Base-by-base conservation (phyloP, 2,329 filamentous ascomycete species). In the Diplodia scrobiculata region DNA sequence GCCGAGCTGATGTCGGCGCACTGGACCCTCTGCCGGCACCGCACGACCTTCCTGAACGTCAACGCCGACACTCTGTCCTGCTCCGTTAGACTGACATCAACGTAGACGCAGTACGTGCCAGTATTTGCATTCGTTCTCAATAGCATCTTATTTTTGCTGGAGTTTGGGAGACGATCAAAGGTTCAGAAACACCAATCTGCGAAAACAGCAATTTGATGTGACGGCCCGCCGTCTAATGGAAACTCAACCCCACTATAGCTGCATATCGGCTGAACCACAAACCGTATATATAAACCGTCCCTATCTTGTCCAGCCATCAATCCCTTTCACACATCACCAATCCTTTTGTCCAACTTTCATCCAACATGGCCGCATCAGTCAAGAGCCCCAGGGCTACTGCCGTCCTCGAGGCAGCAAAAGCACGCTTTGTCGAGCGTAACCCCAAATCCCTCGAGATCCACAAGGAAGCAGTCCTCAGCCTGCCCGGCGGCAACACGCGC, bases 401-500 rank as follows among this genome's bases (percentile, higher is more conserved):
- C 4, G 72, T 69, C 17, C 66, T 75, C 10, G 48, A 71, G 21
- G 71, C 69, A 19, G 72, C 72, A 4, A 70, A 70, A 51, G 38
- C 62, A 13, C 60, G 68, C 66, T 69, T 71, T 47, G 59, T 63
- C n/a, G 67, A 68, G 32, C 65, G 68, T 29, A 73, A 75, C 63
- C 29, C 58, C 2, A 68, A 66, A 21, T 76, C 73, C 29, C 59
- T 72, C 34, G 65, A 63, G n/a, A 41, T 76, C 32, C 73, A 79
- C 55, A 41, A 75, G 29, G 68, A 72, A 53, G 73, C 78, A 1
- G 69, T 67, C 4, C 68, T 71, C 34, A 72, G 70, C 51, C 66
- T 79, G 2, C 78, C 77, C 1, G 76, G 78, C 27, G 77, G 76
- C 32, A 79, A 79, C 68, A 80, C 78, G 0, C 70, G 76, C 5